phyloP scores from a whole-genome alignment of 2,329 filamentous ascomycete species.

The Penicillium sp. region DNA sequence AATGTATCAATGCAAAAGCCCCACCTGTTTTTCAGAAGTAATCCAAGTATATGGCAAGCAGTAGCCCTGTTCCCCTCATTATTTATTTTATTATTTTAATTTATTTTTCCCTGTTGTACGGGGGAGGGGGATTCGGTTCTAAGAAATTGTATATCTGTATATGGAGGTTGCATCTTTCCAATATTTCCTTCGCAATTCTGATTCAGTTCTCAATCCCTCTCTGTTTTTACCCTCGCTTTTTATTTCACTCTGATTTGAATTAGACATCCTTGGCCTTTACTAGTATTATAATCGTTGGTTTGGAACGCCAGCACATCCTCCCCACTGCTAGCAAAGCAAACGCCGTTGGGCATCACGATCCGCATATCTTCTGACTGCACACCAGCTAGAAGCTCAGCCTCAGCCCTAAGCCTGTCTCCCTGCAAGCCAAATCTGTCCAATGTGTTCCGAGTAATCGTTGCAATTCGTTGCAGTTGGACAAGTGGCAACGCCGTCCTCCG shows the following conservation, averaged over 20 bases:
- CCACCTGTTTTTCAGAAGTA: constrained; percentile 27
- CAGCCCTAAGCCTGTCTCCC: constrained; percentile 15
- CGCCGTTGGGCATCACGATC: constrained; percentile 22
- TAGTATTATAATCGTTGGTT: background rate
- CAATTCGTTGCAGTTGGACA: constrained; percentile 2
- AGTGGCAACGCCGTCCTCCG: background rate
- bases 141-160: constrained; percentile 15
- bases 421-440: constrained; percentile 19
- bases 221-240: background rate
- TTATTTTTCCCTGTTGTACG: constrained; percentile 14
- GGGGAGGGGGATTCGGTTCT: background rate
- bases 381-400: background rate
- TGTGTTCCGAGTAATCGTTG: constrained; percentile 16
- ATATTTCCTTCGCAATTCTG: background rate
- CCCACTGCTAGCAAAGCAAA: background rate
- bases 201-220: background rate
- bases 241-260: background rate
- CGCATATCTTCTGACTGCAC: constrained; percentile 2
- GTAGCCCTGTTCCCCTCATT: constrained; percentile 11
- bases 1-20: constrained; percentile 22
- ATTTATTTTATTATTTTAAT: constrained; percentile 8
- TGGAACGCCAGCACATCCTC: background rate
- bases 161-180: constrained; percentile 15
- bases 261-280: background rate
- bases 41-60: constrained; percentile 20